Evolutionary conservation across 805 yeast species (phyloP).

Genomic region (Metschnikowia continentalis): DNA sequence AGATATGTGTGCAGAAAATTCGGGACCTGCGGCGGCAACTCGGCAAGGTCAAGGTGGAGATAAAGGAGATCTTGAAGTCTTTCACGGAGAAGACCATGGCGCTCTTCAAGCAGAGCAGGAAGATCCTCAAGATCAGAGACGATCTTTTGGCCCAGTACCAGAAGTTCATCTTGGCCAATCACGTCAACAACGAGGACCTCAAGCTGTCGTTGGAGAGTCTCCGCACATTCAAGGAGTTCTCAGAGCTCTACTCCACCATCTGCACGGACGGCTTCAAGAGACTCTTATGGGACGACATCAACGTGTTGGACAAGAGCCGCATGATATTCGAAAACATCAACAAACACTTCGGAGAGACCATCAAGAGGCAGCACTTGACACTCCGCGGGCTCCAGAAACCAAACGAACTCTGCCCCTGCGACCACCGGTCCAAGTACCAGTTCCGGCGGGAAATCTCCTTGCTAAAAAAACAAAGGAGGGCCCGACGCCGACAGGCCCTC

Average conservation of each 20-base stretch:
- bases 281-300: slow-evolving; percentile 3
- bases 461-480: slow-evolving; percentile 1
- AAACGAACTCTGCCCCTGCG: not conserved
- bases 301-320: slow-evolving; percentile 3
- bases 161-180: slow-evolving; percentile 1
- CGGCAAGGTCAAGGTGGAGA: not conserved
- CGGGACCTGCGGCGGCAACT: not conserved
- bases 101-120: slow-evolving; percentile 1
- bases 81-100: not conserved
- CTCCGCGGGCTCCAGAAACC: slow-evolving; percentile 1
- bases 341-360: not conserved
- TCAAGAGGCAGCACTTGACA: slow-evolving; percentile 3
- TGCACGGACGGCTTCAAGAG: slow-evolving; percentile 4
- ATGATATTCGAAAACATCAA: not conserved
- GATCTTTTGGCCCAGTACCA: slow-evolving; percentile 2
- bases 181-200: slow-evolving; percentile 1
- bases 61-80: not conserved
- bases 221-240: slow-evolving; percentile 2
- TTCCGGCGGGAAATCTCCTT: slow-evolving; percentile 1
- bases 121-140: not conserved
- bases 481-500: not conserved
- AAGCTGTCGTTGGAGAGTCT: slow-evolving; percentile 1
- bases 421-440: slow-evolving; percentile 1
- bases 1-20: not conserved
- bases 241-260: slow-evolving; percentile 3